Evolutionary conservation across 805 yeast species (phyloP).

Genomic region (Nakazawaea siamensis): DNA sequence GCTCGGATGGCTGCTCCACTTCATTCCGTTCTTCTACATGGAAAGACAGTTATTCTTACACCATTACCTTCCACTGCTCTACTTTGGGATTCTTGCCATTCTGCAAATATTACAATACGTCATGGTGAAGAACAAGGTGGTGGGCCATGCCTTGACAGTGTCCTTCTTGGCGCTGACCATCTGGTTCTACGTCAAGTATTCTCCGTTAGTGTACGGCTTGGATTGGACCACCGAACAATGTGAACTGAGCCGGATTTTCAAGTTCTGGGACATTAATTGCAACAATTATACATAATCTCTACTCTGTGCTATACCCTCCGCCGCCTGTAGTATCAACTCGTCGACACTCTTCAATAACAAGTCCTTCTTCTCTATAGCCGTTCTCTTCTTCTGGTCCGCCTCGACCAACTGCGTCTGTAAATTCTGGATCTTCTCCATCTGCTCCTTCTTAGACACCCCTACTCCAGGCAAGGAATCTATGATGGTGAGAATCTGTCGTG

Average conservation of each 20-base stretch:
- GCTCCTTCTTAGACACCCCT: slow-evolving; percentile 73
- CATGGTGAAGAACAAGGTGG: slow-evolving; percentile 17
- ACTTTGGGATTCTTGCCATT: slow-evolving; percentile 48
- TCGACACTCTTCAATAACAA: slow-evolving; percentile 54
- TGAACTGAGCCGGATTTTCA: slow-evolving; percentile 23
- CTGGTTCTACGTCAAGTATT: slow-evolving; percentile 17
- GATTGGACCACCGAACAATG: slow-evolving; percentile 38
- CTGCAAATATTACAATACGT: slow-evolving; percentile 38
- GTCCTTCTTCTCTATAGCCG: slow-evolving; percentile 58
- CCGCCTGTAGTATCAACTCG: slow-evolving; percentile 51
- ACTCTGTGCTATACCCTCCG: slow-evolving; percentile 44
- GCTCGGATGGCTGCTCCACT: slow-evolving; percentile 38
- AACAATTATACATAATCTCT: slow-evolving; percentile 21
- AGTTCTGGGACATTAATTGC: slow-evolving; percentile 38
- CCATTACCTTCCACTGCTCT: slow-evolving; percentile 88
- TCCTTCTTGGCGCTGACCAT: slow-evolving; percentile 14
- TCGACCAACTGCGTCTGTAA: slow-evolving; percentile 54
- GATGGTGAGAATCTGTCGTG: slow-evolving; percentile 77
- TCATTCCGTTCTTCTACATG: slow-evolving; percentile 76
- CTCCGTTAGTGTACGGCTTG: slow-evolving; percentile 39
- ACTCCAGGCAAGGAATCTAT: slow-evolving; percentile 91
- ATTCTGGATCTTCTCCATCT: slow-evolving; percentile 51
- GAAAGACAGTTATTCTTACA: slow-evolving; percentile 89
- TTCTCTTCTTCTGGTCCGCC: slow-evolving; percentile 50
- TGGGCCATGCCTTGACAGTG: slow-evolving; percentile 21